A percentile compares a stretch with the other conserved stretches of the same genome.
These are phyloP conservation scores for Naganishia onofrii DNA, from an alignment of 768 basidiomycete species.

Conservation along the genomic window DNA sequence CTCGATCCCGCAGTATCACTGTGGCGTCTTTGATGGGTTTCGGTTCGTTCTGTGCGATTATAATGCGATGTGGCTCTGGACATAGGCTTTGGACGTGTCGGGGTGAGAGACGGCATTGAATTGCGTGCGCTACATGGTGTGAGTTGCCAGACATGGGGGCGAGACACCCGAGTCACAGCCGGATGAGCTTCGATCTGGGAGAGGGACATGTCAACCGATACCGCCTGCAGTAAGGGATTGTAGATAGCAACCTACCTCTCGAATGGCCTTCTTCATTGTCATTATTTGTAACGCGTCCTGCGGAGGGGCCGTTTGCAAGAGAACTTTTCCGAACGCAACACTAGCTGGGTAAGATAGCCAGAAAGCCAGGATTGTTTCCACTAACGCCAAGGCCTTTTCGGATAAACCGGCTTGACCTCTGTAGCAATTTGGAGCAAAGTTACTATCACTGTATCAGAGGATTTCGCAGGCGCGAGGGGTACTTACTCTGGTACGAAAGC, in stretches of 20 bases:
- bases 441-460: background rate
- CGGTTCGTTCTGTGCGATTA: constrained; percentile 26
- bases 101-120: constrained; percentile 22
- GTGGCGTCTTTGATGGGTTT: constrained; percentile 33
- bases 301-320: constrained; percentile 81
- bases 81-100: constrained; percentile 20
- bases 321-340: constrained; percentile 74
- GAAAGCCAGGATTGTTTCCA: constrained; percentile 75
- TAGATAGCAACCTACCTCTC: constrained; percentile 62
- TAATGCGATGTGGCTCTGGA: constrained; percentile 23
- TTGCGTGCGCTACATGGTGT: constrained; percentile 55
- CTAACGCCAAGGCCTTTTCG: constrained; percentile 80
- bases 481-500: constrained; percentile 63
- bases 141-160: constrained; percentile 87
- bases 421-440: background rate
- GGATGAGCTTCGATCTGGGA: constrained; percentile 76
- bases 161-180: constrained; percentile 73
- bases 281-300: constrained; percentile 65
- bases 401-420: constrained; percentile 55
- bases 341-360: constrained; percentile 80
- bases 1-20: constrained; percentile 34
- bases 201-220: background rate
- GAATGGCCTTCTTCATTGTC: constrained; percentile 72
- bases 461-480: background rate
- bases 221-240: constrained; percentile 28